These are phyloP conservation scores for Hypsizygus ulmarius DNA, from an alignment of 1,284 basidiomycete species.

Conservation along the genomic window DNA sequence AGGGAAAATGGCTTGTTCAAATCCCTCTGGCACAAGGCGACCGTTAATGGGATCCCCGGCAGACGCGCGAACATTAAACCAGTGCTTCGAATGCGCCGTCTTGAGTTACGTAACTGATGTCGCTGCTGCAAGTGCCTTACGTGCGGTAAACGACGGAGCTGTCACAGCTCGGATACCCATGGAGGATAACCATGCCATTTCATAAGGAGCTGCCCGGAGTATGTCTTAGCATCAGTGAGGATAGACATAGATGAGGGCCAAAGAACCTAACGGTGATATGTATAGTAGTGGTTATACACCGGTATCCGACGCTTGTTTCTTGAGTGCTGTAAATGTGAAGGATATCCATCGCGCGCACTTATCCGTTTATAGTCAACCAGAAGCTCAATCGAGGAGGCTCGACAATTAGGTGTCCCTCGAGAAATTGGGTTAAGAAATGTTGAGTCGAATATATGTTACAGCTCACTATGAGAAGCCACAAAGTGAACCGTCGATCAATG, in stretches of 20 bases:
- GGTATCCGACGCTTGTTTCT: too few relatives aligned
- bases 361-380: too few relatives aligned
- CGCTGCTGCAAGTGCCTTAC: constrained; percentile 29
- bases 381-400: too few relatives aligned
- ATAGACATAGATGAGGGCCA: constrained; percentile 3
- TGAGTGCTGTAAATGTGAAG: not conserved
- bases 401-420: too few relatives aligned
- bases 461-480: too few relatives aligned
- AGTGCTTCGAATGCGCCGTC: constrained; percentile 29
- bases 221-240: constrained; percentile 14
- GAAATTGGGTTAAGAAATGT: too few relatives aligned
- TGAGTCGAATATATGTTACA: too few relatives aligned
- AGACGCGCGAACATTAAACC: constrained; percentile 28
- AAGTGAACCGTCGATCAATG: too few relatives aligned
- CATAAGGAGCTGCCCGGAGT: constrained; percentile 19
- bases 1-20: constrained; percentile 19
- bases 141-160: constrained; percentile 20
- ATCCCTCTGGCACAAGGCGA: constrained; percentile 24
- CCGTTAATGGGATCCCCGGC: constrained; percentile 24
- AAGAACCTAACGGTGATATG: not conserved
- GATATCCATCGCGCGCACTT: not conserved
- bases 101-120: constrained; percentile 29
- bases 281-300: too few relatives aligned
- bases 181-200: constrained; percentile 27
- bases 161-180: constrained; percentile 27